Evolutionary conservation across 345 rosid genomes (phyloP).

Genomic region (Ricinus communis): DNA sequence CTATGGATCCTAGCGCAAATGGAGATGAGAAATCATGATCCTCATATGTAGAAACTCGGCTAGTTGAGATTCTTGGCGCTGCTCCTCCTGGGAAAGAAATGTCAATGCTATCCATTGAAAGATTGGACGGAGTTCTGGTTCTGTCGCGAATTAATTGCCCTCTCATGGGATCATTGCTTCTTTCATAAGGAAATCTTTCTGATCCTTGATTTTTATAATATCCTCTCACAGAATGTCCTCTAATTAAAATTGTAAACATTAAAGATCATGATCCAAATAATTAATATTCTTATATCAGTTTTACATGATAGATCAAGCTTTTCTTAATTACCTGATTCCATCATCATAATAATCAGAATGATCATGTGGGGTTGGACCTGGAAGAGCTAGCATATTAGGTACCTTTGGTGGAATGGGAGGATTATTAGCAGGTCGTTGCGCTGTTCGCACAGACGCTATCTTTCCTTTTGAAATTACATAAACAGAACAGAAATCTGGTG

Average conservation of each 20-base stretch:
- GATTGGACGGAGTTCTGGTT: conserved; percentile 26
- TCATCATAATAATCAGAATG: conserved; percentile 35
- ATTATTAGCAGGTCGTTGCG: conserved; percentile 51
- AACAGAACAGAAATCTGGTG: conserved; percentile 73
- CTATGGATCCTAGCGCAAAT: conserved; percentile 46
- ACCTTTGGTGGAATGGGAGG: conserved; percentile 52
- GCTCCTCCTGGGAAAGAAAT: conserved; percentile 11
- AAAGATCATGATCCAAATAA: neutral
- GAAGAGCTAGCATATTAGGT: conserved; percentile 31
- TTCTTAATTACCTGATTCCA: conserved; percentile 39
- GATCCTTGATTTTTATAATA: conserved; percentile 26
- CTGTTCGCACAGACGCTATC: conserved; percentile 43
- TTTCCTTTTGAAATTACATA: conserved; percentile 84
- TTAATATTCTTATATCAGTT: too few relatives aligned
- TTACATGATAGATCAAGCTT: neutral
- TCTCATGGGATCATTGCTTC: conserved; percentile 18
- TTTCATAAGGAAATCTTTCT: conserved; percentile 40
- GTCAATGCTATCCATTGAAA: conserved; percentile 44
- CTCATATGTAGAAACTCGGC: conserved; percentile 31
- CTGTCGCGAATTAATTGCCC: conserved; percentile 30
- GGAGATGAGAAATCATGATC: conserved; percentile 30
- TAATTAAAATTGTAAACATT: conserved; percentile 13
- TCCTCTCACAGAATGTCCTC: conserved; percentile 39
- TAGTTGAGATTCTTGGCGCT: conserved; percentile 27
- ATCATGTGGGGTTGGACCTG: conserved; percentile 24